These are phyloP conservation scores for Xylariales sp. DNA, from an alignment of 2,329 filamentous ascomycete genomes.

Conservation along the genomic window DNA sequence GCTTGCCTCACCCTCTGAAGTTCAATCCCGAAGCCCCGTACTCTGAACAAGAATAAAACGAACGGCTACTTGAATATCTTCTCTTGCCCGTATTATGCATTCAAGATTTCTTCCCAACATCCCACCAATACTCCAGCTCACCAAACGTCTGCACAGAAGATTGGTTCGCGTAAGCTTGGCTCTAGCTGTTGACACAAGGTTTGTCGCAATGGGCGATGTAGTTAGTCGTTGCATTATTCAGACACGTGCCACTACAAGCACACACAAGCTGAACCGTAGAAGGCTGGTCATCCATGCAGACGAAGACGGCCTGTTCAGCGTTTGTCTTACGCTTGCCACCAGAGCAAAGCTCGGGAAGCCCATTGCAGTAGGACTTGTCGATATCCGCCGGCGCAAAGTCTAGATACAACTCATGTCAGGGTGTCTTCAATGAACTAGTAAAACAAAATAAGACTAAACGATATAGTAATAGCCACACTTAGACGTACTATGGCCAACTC, in stretches of 20 bases:
- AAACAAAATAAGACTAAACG: too few species aligned
- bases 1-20: neutral
- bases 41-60: neutral
- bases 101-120: neutral
- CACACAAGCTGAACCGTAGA: slow-evolving; percentile 48
- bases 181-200: slow-evolving; percentile 44
- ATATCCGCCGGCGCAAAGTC: slow-evolving; percentile 46
- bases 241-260: slow-evolving; percentile 47
- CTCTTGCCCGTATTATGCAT: neutral
- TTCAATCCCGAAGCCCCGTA: neutral
- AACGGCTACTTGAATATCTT: neutral
- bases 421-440: neutral
- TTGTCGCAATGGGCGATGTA: slow-evolving; percentile 50
- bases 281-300: slow-evolving; percentile 50
- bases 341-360: slow-evolving; percentile 44
- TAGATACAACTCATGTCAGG: slow-evolving; percentile 29
- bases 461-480: neutral
- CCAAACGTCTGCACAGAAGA: neutral
- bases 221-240: slow-evolving; percentile 47
- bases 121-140: neutral
- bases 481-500: slow-evolving; percentile 47
- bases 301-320: slow-evolving; percentile 46
- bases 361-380: slow-evolving; percentile 48
- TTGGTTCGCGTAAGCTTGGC: neutral
- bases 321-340: slow-evolving; percentile 46